Evolutionary conservation across 768 basidiomycete genomes (phyloP), one percentile per base, ranked within the genome.

Genomic region (Hemileccinum impolitum): DNA sequence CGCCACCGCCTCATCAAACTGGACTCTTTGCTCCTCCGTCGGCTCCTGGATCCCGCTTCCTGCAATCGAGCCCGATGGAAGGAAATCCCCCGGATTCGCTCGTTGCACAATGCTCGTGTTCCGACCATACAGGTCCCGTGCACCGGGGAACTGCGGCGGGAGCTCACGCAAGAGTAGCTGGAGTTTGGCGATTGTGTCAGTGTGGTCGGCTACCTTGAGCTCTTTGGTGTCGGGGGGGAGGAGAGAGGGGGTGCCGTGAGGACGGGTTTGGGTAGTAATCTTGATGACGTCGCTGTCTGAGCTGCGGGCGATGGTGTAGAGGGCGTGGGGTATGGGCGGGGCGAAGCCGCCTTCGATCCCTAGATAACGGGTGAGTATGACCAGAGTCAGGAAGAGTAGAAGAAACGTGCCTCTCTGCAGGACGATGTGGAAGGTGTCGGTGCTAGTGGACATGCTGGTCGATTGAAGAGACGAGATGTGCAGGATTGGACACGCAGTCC

Each of bases 321-420:
- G 68, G 13, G 78, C 80, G 23, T 67, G 67, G 3, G 85, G 82
- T 7, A 72, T 82, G 4, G 89, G 82, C 0, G 86, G 84, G 12
- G 79, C 80, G 60, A 91, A 87, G 36, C 89, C 89, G 26, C 88
- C 88, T 12, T 71, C 65, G 62, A 90, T 90, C 51, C 89, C 89
- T 90, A 59, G 7, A 48, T n/a, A 12, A 18, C 14, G 15, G 30
- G 6, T 26, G 39, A 30, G n/a, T 18, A 11, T 31, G 36, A 38
- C 38, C 39, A 30, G 39, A 10, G 7, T 30, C 2, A 3, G 19
- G 19, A 6, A 0, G 21, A 2, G 6, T 13, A 23, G 13, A 6
- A 9, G 21, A 17, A 25, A 8, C 57, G 39, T 54, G 80, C 85
- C 85, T 61, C 77, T 74, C 70, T 87, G 84, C 43, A 85, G 42